phyloP scores from a whole-genome alignment of 805 yeast species.

The Schwanniomyces yamadae region DNA sequence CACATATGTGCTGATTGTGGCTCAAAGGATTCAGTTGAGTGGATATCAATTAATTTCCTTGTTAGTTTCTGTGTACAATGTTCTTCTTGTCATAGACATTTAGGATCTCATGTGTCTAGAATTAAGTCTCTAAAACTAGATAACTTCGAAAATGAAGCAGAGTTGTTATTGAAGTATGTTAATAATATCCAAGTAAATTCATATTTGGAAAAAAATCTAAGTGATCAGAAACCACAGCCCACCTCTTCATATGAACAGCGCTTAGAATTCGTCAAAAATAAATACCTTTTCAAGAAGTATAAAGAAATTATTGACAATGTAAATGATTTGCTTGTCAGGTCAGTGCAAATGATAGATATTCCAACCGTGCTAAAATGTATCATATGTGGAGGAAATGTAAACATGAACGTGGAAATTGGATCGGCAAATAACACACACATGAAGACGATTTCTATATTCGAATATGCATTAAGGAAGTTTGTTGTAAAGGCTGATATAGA shows the following conservation, averaged over 20 bases:
- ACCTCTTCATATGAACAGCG: conserved; percentile 46
- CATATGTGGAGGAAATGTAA: conserved; percentile 48
- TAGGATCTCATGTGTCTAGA: conserved; percentile 81
- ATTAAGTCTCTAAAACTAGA: conserved; percentile 79
- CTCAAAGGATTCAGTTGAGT: conserved; percentile 62
- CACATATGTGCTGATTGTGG: conserved; percentile 79
- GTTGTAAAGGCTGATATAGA: conserved; percentile 23
- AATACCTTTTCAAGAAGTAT: conserved; percentile 59
- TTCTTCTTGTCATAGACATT: conserved; percentile 81
- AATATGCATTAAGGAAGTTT: conserved; percentile 54
- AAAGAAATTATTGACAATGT: conserved; percentile 22
- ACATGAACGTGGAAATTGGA: conserved; percentile 37
- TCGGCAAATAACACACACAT: conserved; percentile 17
- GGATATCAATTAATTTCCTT: conserved; percentile 79
- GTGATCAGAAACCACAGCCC: conserved; percentile 25
- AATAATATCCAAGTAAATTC: conserved; percentile 57
- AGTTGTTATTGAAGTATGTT: conserved; percentile 49
- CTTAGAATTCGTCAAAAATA: conserved; percentile 57
- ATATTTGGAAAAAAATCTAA: conserved; percentile 52
- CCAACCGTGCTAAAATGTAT: conserved; percentile 42
- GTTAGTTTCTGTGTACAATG: conserved; percentile 80
- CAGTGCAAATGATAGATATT: conserved; percentile 52
- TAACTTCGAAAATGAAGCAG: conserved; percentile 58
- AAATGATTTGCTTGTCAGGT: conserved; percentile 46
- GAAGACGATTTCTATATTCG: conserved; percentile 29